These are phyloP conservation scores for Sphaerulina musiva DNA, from an alignment of 2,329 filamentous ascomycete genomes.

Conservation along the genomic window DNA sequence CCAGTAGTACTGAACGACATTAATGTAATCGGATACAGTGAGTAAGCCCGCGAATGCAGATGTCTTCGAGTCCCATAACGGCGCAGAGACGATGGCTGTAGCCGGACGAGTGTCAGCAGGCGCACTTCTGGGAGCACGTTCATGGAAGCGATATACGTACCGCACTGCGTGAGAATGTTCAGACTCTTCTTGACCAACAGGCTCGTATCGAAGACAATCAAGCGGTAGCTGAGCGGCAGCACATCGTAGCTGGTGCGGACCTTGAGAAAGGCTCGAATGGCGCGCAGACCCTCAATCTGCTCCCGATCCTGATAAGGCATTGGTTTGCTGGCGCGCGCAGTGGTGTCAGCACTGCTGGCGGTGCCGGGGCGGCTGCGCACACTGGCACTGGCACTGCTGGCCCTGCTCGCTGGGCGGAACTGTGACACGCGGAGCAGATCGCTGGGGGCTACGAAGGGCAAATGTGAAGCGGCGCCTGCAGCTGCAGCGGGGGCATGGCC, in stretches of 20 bases:
- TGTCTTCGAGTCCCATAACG: slow-evolving; percentile 89
- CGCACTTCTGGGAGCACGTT: background rate
- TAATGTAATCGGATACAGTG: slow-evolving; percentile 96
- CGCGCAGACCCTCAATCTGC: slow-evolving; percentile 71
- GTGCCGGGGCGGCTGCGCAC: slow-evolving; percentile 1
- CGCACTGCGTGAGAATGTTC: slow-evolving; percentile 91
- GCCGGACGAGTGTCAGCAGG: background rate
- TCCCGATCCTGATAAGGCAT: slow-evolving; percentile 58
- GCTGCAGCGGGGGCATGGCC: background rate
- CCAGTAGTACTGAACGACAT: slow-evolving; percentile 98
- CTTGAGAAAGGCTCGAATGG: slow-evolving; percentile 91
- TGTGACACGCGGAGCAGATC: slow-evolving; percentile 13
- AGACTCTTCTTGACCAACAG: slow-evolving; percentile 95
- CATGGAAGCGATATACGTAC: slow-evolving; percentile 41
- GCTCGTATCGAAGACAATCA: slow-evolving; percentile 92
- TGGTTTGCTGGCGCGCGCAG: background rate
- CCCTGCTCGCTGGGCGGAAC: background rate
- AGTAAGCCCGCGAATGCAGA: slow-evolving; percentile 90
- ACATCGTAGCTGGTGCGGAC: slow-evolving; percentile 97
- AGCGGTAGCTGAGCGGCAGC: slow-evolving; percentile 86
- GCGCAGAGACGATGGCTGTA: slow-evolving; percentile 90
- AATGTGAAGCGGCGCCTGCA: slow-evolving; percentile 3
- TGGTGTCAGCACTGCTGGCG: background rate
- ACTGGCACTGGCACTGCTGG: background rate
- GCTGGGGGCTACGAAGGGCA: slow-evolving; percentile 19